Evolutionary conservation across 2,329 filamentous ascomycete genomes (phyloP).

Genomic region (Diplodia corticola): DNA sequence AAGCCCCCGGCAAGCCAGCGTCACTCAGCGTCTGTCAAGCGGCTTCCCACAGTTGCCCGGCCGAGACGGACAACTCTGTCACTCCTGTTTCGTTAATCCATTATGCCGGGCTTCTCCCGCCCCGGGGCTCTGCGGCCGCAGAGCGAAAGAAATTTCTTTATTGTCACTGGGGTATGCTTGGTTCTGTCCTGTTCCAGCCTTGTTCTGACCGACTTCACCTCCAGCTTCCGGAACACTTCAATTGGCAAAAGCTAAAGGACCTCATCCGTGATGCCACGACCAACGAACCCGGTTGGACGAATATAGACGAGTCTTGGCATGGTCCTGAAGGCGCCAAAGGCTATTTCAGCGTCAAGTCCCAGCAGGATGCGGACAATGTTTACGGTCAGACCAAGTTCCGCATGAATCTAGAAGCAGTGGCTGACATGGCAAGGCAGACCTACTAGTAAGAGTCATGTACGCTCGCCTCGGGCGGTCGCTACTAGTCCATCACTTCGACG

Average conservation of each 20-base stretch:
- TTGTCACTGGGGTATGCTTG: conserved; percentile 21
- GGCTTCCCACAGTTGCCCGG: conserved; percentile 12
- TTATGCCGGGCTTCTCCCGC: conserved; percentile 8
- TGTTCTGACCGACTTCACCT: too few species aligned
- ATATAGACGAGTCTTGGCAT: conserved; percentile 31
- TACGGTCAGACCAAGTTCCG: conserved; percentile 26
- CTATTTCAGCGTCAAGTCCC: conserved; percentile 39
- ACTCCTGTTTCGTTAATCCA: neutral
- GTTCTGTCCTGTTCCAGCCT: neutral
- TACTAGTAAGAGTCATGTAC: conserved; percentile 34
- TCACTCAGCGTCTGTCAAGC: conserved; percentile 19
- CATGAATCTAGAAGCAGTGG: conserved; percentile 30
- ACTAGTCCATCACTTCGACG: conserved; percentile 26
- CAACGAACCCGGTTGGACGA: conserved; percentile 40
- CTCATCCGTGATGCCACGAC: conserved; percentile 36
- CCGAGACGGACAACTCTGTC: neutral
- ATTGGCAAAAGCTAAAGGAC: conserved; percentile 43
- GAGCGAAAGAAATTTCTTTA: conserved; percentile 23
- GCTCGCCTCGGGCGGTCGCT: conserved; percentile 29
- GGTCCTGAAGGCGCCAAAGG: conserved; percentile 34
- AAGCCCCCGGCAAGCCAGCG: conserved; percentile 14
- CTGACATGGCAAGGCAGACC: conserved; percentile 22
- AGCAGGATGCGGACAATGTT: conserved; percentile 34
- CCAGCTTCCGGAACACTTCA: conserved; percentile 24
- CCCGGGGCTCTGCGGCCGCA: neutral